Conservation (phyloP, 345 rosid genomes). For the Lagerstroemia speciosa region DNA sequence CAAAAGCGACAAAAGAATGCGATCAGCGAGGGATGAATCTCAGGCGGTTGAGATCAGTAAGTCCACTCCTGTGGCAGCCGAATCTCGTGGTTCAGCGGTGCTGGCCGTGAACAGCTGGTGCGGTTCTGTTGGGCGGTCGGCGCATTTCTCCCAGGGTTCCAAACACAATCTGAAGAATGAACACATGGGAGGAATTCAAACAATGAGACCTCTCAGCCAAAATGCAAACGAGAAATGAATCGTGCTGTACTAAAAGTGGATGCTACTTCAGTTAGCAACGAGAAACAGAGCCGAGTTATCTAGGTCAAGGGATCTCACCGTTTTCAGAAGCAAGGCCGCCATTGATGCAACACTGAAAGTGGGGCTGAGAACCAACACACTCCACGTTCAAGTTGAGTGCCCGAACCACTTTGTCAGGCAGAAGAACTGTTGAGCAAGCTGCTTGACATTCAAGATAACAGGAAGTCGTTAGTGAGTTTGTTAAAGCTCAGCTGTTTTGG, state of each 20-base stretch:
- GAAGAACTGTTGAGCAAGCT: conserved; percentile 44
- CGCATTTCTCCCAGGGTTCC: conserved; percentile 13
- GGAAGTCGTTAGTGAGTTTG: background rate
- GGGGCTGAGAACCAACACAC: conserved; percentile 24
- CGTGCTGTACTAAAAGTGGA: too few relatives aligned
- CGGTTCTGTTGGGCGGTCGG: conserved; percentile 17
- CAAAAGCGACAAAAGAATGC: background rate
- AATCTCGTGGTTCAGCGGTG: conserved; percentile 19
- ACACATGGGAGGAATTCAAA: background rate
- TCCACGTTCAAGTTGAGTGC: conserved; percentile 58
- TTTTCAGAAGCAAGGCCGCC: conserved; percentile 14
- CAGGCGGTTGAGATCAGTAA: conserved; percentile 23
- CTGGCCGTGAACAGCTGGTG: conserved; percentile 20
- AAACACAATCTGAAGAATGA: conserved; percentile 11
- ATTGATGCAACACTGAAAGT: conserved; percentile 21
- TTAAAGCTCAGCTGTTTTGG: background rate
- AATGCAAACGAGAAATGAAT: too few relatives aligned
- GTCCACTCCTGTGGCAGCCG: conserved; percentile 70
- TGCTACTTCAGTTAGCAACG: too few relatives aligned
- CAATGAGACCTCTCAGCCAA: too few relatives aligned
- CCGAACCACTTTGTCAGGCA: conserved; percentile 70
- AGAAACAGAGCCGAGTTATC: background rate
- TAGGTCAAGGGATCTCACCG: background rate
- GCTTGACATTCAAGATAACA: background rate
- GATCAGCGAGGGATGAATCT: background rate